Evolutionary conservation across 306 rosid genomes (phyloP).

Genomic region (Aeschynomene evenia): DNA sequence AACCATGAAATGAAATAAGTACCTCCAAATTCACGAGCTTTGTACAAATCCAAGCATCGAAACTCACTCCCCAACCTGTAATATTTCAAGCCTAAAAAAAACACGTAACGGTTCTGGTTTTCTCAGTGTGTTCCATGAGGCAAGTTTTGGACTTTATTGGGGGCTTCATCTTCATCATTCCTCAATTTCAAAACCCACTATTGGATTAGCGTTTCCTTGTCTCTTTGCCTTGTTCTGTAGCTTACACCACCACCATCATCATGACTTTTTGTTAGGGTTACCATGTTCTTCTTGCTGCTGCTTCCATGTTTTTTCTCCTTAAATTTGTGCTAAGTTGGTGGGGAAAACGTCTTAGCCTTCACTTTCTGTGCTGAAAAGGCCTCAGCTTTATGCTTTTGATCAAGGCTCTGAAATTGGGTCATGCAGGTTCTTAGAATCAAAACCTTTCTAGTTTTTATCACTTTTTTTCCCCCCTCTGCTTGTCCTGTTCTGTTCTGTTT

Average conservation of each 20-base stretch:
- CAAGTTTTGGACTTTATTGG: conserved; percentile 41
- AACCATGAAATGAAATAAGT: conserved; percentile 13
- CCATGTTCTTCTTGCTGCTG: conserved; percentile 1
- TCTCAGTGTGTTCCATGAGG: conserved; percentile 33
- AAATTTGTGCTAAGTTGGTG: conserved; percentile 21
- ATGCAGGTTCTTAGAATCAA: conserved; percentile 11
- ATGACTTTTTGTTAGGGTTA: conserved; percentile 40
- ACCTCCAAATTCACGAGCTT: conserved; percentile 32
- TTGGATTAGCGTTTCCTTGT: conserved; percentile 38
- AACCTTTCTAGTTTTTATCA: conserved; percentile 1
- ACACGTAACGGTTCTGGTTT: conserved; percentile 4
- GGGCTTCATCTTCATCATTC: conserved; percentile 39
- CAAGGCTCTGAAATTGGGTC: not conserved
- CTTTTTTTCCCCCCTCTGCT: not conserved
- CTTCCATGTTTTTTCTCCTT: conserved; percentile 29
- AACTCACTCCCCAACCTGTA: conserved; percentile 26
- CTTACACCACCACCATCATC: conserved; percentile 22
- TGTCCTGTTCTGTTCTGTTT: not conserved
- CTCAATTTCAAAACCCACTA: conserved; percentile 52
- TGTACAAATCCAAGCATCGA: conserved; percentile 24
- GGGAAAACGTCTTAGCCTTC: not conserved
- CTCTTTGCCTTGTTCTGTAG: conserved; percentile 1
- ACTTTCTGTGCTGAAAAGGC: conserved; percentile 21
- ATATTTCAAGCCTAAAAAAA: not conserved
- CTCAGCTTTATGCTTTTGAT: conserved; percentile 23